Base-by-base conservation (phyloP, 2,329 filamentous ascomycete genomes). In the Hypocreales sp. region DNA sequence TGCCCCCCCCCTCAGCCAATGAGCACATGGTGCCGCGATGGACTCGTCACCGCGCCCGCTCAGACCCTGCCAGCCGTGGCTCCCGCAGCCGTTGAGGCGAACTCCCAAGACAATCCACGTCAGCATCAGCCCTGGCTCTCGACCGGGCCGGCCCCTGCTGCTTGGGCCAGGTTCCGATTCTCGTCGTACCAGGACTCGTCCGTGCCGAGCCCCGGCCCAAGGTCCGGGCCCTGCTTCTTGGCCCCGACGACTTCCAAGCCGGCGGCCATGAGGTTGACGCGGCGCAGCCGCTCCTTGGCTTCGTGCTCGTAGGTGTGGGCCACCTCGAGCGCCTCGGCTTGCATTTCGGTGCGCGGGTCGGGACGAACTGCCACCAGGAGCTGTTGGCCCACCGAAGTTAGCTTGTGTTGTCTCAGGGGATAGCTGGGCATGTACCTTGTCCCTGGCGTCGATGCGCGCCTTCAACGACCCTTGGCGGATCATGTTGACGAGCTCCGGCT, bases 371-470 rank as follows among this genome's bases (percentile, higher is more conserved):
- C 78, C 8, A 84, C 70, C 5, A 95, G 67, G 2, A 92, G 59
- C 65, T 80, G 25, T 11, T 20, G 10, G 12, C 4, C 19, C 15
- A 23, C 9, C 20, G 16, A 16, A 25, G 8, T 10, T 10, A 14
- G 16, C n/a, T 23, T 6, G 6, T 7, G 5, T 7, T 14, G 14
- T 4, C 9, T 6, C 9, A n/a, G 12, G n/a, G 9, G 7, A 7
- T 7, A 15, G 9, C 13, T 15, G 9, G 12, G 19, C 17, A 42
- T 51, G 37, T 55, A 76, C 73, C 47, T 72, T 67, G 40, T 90
- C 79, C 32, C 92, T 82, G 0, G 80, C 68, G 46, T 98, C 84
- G 33, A 98, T 77, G 16, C 83, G 69, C 7, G 83, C 84, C 37
- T 84, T 64, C 8, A 98, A 58, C 1, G 64, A 64, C 7, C 74